Evolutionary conservation across 305 asterid species (phyloP), one percentile per base, ranked within the genome.

Genomic region (Euphrasia arctica): DNA sequence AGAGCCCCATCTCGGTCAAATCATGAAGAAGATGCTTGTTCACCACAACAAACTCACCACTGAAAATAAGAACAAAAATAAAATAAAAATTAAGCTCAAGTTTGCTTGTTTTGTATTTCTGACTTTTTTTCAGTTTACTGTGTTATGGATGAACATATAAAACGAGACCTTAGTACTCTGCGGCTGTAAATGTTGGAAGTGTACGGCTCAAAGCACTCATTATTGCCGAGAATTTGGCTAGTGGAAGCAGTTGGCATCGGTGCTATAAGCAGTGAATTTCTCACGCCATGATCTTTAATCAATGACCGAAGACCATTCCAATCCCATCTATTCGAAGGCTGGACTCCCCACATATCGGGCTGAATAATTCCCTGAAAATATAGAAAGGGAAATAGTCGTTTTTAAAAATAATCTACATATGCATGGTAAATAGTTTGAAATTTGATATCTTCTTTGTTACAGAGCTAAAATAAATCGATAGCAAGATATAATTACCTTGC

Each of bases 241-340:
- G 98, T 92, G 11, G 98, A 87, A 70, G 97, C 98, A 75, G 97
- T 93, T 50, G 98, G 98, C 98, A 87, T 90, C 7, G 98, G 97
- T 42, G 97, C 95, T 48, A 92, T 58, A 34, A 92, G 96, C 72
- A 93, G 95, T 63, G 99, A 93, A 77, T 90, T 90, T 70, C 96
- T 82, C 6, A 88, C 81, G 42, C 99, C 99, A 63, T 83, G 74
- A 55, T 71, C 75, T 14, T 85, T 64, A 55, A 93, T 83, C 87
- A 64, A 77, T 58, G 63, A 79, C 11, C 96, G 83, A 54, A 93
- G 92, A 77, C 72, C 79, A 72, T 54, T 82, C 97, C 99, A 93
- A 73, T 93, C 92, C 99, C 96, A 93, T 78, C 85, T 70, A 79
- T 78, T 71, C 1, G 97, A 84, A 70, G 99, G 90, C 67, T 74